A percentile compares a stretch with the other conserved stretches of the same genome.
Conservation (phyloP, 768 basidiomycete genomes). For the Sarcomyxa edulis region DNA sequence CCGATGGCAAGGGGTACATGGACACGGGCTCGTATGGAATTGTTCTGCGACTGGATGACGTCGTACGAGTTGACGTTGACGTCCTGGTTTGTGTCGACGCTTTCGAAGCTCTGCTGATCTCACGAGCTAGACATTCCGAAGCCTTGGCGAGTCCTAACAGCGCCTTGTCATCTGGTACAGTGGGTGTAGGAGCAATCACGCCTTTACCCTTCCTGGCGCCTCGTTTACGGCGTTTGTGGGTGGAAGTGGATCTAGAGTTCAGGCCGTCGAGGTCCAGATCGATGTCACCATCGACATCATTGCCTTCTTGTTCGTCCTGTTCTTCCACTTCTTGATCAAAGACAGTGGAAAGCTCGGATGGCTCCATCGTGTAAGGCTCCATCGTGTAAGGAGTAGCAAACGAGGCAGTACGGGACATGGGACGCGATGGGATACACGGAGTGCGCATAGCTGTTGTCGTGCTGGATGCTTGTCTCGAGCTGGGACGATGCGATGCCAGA, state of each 20-base stretch:
- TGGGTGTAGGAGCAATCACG: conserved; percentile 14
- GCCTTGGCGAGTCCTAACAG: conserved; percentile 71
- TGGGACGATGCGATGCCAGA: conserved; percentile 67
- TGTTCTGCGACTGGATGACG: conserved; percentile 17
- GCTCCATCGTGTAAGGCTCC: conserved; percentile 36
- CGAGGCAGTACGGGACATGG: conserved; percentile 61
- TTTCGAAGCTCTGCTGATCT: conserved; percentile 67
- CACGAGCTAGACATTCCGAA: conserved; percentile 77
- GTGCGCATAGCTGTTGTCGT: conserved; percentile 40
- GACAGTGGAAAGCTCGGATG: conserved; percentile 46
- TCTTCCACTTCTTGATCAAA: conserved; percentile 50
- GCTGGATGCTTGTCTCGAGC: conserved; percentile 56
- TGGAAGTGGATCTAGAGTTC: conserved; percentile 61
- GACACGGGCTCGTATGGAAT: conserved; percentile 38
- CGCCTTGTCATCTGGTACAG: conserved; percentile 44
- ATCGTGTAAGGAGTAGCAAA: conserved; percentile 45
- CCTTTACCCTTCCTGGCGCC: conserved; percentile 84
- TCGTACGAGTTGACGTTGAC: conserved; percentile 20
- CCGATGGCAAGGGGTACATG: conserved; percentile 37
- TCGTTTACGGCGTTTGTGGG: conserved; percentile 76
- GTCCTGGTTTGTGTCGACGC: conserved; percentile 34
- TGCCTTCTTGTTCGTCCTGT: conserved; percentile 32
- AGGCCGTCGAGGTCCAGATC: conserved; percentile 28
- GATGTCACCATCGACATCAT: too few species aligned
- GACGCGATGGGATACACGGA: conserved; percentile 47